Evolutionary conservation across 139 green algal species (phyloP), one percentile per base, ranked within the genome.

Genomic region (Medakamo hakoo): DNA sequence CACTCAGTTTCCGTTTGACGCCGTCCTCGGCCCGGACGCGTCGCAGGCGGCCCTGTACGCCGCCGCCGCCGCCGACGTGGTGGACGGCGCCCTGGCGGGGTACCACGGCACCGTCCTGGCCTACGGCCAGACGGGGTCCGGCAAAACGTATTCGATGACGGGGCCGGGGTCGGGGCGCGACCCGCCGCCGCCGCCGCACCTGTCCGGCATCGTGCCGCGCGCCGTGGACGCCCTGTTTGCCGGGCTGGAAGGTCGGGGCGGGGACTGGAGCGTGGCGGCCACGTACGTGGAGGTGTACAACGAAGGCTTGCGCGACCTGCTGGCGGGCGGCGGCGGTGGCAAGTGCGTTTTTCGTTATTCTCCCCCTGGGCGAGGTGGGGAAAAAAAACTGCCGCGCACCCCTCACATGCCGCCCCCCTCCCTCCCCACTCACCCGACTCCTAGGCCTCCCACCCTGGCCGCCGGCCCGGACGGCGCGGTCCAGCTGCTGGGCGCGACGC

Each of bases 151-250:
- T 74, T 88, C 86, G 18, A 76, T 94, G 57, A 72, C 68, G 40
- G 40, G 40, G 9, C 9, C 9, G 40, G 9, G 40, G 40, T 52
- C 9, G 40, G 40, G 40, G n/a, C n/a, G n/a, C n/a, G n/a, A n/a
- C n/a, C n/a, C n/a, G n/a, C n/a, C n/a, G n/a, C n/a, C n/a, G n/a
- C n/a, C n/a, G n/a, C n/a, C n/a, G n/a, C n/a, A n/a, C n/a, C n/a
- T n/a, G n/a, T n/a, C n/a, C n/a, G 90, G 90, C 69, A 90, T 97
- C 79, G 94, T 96, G 57, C 86, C 89, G 0, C 78, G 90, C 0
- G 76, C 87, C 5, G n/a, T n/a, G n/a, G n/a, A n/a, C n/a, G n/a
- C n/a, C n/a, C 40, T 52, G 9, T 52, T 52, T 16, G 40, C 9
- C 40, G 40, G 9, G 16, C 40, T 52, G 9, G 40, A 16, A 9